These are phyloP conservation scores for Pittosporum tobira DNA, from an alignment of 129 eudicot species.

Conservation along the genomic window DNA sequence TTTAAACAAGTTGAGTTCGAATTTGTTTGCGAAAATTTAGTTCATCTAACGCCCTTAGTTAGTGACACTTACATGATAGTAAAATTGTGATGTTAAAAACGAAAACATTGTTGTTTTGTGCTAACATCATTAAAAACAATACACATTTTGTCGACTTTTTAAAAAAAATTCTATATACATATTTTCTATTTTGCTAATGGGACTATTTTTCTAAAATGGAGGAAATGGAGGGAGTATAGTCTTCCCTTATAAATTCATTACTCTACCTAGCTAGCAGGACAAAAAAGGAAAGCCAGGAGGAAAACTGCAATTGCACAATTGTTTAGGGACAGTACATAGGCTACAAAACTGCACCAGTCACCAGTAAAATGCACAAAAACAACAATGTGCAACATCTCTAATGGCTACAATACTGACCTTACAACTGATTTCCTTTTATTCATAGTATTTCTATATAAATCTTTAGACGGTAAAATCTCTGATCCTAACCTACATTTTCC, in stretches of 20 bases:
- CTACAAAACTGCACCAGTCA: conserved; percentile 17
- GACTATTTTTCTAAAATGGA: too few species aligned
- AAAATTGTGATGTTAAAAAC: too few species aligned
- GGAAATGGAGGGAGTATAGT: too few species aligned
- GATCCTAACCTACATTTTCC: conserved; percentile 11
- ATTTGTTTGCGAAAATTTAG: too few species aligned
- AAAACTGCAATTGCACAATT: neutral
- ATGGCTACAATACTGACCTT: conserved; percentile 13
- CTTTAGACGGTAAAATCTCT: neutral
- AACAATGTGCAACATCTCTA: conserved; percentile 3
- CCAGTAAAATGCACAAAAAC: neutral
- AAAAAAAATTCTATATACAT: too few species aligned
- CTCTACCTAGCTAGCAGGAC: neutral
- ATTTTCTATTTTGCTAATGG: too few species aligned
- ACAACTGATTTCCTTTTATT: conserved; percentile 17
- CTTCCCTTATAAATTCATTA: neutral
- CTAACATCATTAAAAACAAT: too few species aligned
- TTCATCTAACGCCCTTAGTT: too few species aligned
- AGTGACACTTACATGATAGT: too few species aligned
- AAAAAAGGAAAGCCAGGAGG: neutral
- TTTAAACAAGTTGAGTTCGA: too few species aligned
- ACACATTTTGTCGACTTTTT: too few species aligned
- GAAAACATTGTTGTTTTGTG: too few species aligned
- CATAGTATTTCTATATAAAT: neutral
- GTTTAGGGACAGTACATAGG: conserved; percentile 20